A percentile compares a stretch with the other conserved stretches of the same genome.
These are phyloP conservation scores for Mycena crocata DNA, from an alignment of 768 basidiomycete species.

Conservation along the genomic window DNA sequence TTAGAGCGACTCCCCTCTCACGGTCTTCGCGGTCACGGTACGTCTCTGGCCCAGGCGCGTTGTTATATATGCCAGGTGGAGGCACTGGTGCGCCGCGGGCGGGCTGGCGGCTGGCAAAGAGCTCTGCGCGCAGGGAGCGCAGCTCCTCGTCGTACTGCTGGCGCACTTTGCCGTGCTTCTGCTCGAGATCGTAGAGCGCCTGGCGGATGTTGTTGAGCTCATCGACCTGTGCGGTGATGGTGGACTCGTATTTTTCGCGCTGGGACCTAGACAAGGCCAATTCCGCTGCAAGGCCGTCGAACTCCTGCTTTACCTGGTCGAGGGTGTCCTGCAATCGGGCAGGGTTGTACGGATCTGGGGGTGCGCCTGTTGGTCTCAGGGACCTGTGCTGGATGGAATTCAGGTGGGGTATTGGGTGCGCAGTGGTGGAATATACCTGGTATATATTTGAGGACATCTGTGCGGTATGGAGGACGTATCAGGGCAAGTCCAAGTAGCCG, in stretches of 20 bases:
- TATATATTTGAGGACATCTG: slow-evolving; percentile 8
- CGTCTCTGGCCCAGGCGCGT: slow-evolving; percentile 1
- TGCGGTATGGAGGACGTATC: neutral
- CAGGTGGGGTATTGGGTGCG: neutral
- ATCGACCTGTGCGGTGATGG: slow-evolving; percentile 85
- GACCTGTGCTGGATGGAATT: slow-evolving; percentile 19
- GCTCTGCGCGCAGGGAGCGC: slow-evolving; percentile 74
- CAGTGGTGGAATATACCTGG: slow-evolving; percentile 2
- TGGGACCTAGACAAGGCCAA: slow-evolving; percentile 14
- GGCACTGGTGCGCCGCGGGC: neutral
- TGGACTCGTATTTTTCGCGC: slow-evolving; percentile 29
- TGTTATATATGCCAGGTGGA: no score
- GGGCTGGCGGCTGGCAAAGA: slow-evolving; percentile 61
- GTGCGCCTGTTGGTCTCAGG: slow-evolving; percentile 5
- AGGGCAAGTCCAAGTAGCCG: neutral
- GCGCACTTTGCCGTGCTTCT: slow-evolving; percentile 86
- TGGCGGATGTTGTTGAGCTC: slow-evolving; percentile 92
- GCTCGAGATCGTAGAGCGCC: slow-evolving; percentile 91
- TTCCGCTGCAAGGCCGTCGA: slow-evolving; percentile 22
- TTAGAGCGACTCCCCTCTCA: slow-evolving; percentile 28
- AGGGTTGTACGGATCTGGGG: slow-evolving; percentile 23
- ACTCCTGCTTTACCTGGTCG: slow-evolving; percentile 27
- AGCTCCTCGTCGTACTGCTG: slow-evolving; percentile 91
- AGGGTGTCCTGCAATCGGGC: slow-evolving; percentile 27
- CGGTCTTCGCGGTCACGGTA: slow-evolving; percentile 29